These are phyloP conservation scores for Rhytidhysteron rufulum DNA, from an alignment of 2,329 filamentous ascomycete genomes.

Conservation along the genomic window DNA sequence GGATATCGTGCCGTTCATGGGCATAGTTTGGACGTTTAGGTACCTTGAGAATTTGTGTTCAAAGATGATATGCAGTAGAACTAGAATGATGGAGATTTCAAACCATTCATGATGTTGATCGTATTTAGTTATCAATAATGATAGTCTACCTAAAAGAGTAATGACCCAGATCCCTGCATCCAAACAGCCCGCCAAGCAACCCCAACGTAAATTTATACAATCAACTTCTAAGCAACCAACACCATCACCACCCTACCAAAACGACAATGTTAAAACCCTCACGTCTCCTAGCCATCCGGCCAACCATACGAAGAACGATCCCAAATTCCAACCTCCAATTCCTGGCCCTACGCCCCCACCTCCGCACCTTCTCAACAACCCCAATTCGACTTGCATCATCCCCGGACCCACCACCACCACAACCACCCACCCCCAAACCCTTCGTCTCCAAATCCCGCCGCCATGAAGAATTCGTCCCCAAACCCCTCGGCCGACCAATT, in stretches of 20 bases:
- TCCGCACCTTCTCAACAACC: conserved; percentile 4
- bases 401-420: conserved; percentile 2
- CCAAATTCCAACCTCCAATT: conserved; percentile 15
- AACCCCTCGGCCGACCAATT: conserved; percentile 67
- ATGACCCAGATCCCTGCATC: too few relatives aligned
- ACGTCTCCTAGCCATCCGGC: not conserved
- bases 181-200: too few relatives aligned
- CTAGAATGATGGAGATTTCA: too few relatives aligned
- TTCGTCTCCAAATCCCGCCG: too few relatives aligned
- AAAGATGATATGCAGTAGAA: too few relatives aligned
- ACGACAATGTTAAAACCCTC: not conserved
- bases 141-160: too few relatives aligned
- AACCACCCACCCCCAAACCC: conserved; percentile 14
- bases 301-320: not conserved
- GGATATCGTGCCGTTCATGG: too few relatives aligned
- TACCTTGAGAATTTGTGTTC: too few relatives aligned
- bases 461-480: conserved; percentile 44
- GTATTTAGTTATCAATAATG: too few relatives aligned
- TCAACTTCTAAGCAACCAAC: not conserved
- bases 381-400: conserved; percentile 12
- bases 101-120: too few relatives aligned
- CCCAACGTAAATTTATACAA: too few relatives aligned
- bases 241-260: not conserved
- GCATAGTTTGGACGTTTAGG: too few relatives aligned
- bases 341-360: conserved; percentile 5